A percentile compares a stretch with the other conserved stretches of the same genome.
Conservation (phyloP, 306 rosid species). For the Corylus avellana region DNA sequence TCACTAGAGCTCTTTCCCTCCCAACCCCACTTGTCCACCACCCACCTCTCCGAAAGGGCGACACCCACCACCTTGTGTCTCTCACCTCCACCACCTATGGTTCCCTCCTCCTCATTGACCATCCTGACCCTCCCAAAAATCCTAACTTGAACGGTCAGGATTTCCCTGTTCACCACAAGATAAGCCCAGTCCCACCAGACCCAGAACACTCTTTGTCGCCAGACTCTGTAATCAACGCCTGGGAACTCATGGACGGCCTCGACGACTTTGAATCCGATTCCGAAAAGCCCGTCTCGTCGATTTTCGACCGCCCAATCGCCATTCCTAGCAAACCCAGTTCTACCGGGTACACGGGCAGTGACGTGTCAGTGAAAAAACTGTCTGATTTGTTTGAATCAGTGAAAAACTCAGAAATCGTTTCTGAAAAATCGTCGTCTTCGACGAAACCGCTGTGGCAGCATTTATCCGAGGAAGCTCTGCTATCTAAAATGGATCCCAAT, state of each 20-base stretch:
- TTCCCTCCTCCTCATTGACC: conserved; percentile 60
- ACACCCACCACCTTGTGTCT: conserved; percentile 80
- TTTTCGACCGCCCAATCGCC: conserved; percentile 23
- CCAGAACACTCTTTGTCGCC: conserved; percentile 57
- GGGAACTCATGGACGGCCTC: conserved; percentile 82
- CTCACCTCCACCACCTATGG: conserved; percentile 95
- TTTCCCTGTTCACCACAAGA: background rate
- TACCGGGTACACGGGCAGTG: conserved; percentile 51
- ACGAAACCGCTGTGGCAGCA: conserved; percentile 82
- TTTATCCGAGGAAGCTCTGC: conserved; percentile 75
- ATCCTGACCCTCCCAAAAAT: conserved; percentile 31
- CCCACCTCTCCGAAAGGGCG: conserved; percentile 75
- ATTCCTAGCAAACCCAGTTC: conserved; percentile 37
- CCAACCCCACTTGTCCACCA: conserved; percentile 76
- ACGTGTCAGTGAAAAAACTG: conserved; percentile 47
- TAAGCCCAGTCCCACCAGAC: conserved; percentile 19
- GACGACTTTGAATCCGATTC: conserved; percentile 42
- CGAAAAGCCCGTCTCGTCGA: conserved; percentile 23
- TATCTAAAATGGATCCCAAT: conserved; percentile 72
- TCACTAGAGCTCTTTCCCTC: conserved; percentile 52
- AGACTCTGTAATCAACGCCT: conserved; percentile 85
- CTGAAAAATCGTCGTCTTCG: conserved; percentile 28
- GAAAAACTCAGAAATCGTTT: conserved; percentile 32
- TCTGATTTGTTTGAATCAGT: conserved; percentile 41
- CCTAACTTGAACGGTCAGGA: conserved; percentile 30